These are phyloP conservation scores for Rauvolfia tetraphylla DNA, from an alignment of 257 asterid genomes.

Conservation along the genomic window DNA sequence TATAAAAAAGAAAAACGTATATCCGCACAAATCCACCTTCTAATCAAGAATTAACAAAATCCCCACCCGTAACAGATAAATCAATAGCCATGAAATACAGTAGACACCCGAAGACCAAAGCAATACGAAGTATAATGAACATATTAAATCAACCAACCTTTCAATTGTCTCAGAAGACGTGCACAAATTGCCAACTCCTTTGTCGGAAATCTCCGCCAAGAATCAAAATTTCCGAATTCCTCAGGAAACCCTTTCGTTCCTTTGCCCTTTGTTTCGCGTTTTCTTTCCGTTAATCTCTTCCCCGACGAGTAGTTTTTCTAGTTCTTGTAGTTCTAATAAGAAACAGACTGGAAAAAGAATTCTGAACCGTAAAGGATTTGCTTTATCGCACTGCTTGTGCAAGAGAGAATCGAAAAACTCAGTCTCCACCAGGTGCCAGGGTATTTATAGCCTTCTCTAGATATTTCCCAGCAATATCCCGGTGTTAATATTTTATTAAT, in stretches of 20 bases:
- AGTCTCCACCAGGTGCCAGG: not conserved
- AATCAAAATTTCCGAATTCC: not conserved
- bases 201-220: not conserved
- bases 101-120: not conserved
- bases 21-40: not conserved
- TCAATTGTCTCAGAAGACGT: not conserved
- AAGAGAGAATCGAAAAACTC: not conserved
- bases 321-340: too few species aligned
- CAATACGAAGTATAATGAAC: not conserved
- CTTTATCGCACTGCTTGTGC: not conserved
- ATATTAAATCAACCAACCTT: not conserved
- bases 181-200: not conserved
- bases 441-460: conserved; percentile 15
- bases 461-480: not conserved
- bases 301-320: not conserved
- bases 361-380: not conserved
- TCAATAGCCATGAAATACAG: not conserved
- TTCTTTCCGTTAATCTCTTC: not conserved
- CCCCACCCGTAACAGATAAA: not conserved
- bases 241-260: not conserved
- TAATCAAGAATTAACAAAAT: not conserved
- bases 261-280: not conserved
- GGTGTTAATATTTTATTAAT: not conserved
- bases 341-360: too few species aligned
- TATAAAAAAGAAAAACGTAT: not conserved